phyloP scores from a whole-genome alignment of 352 stramenopile genomes.

The Achlya hypogyna region DNA sequence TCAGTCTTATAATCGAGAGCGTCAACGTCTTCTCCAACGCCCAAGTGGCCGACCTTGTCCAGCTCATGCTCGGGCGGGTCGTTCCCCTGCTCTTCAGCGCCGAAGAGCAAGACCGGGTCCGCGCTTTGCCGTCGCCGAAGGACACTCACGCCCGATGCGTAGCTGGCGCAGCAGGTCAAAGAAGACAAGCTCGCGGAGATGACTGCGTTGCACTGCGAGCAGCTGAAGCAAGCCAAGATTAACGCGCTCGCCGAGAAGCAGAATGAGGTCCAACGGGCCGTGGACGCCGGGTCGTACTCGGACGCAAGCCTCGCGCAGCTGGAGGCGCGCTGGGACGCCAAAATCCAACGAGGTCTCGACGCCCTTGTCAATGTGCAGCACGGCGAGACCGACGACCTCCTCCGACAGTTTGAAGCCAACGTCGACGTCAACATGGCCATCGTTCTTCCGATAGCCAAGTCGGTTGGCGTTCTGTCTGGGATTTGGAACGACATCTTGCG shows the following conservation, averaged over 20 bases:
- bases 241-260: background rate
- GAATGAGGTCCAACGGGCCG: background rate
- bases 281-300: background rate
- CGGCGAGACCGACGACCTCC: conserved; percentile 10
- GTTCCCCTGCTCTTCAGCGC: conserved; percentile 45
- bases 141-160: background rate
- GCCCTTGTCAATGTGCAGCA: conserved; percentile 17
- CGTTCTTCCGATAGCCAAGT: background rate
- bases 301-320: background rate
- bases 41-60: conserved; percentile 37
- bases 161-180: conserved; percentile 35
- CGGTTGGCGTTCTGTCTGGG: conserved; percentile 1
- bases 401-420: conserved; percentile 14
- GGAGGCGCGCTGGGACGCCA: background rate
- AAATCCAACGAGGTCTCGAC: background rate
- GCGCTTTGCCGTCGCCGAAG: background rate
- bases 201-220: conserved; percentile 24
- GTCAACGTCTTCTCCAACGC: conserved; percentile 29
- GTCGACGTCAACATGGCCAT: conserved; percentile 11
- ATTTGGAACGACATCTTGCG: conserved; percentile 16
- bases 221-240: background rate
- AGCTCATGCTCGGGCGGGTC: conserved; percentile 46
- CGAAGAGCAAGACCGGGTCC: conserved; percentile 54
- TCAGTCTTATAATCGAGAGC: conserved; percentile 50
- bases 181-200: conserved; percentile 54